A percentile compares a stretch with the other conserved stretches of the same genome.
These are phyloP conservation scores for Candolleomyces aberdarensis DNA, from an alignment of 768 basidiomycete species.

Conservation along the genomic window DNA sequence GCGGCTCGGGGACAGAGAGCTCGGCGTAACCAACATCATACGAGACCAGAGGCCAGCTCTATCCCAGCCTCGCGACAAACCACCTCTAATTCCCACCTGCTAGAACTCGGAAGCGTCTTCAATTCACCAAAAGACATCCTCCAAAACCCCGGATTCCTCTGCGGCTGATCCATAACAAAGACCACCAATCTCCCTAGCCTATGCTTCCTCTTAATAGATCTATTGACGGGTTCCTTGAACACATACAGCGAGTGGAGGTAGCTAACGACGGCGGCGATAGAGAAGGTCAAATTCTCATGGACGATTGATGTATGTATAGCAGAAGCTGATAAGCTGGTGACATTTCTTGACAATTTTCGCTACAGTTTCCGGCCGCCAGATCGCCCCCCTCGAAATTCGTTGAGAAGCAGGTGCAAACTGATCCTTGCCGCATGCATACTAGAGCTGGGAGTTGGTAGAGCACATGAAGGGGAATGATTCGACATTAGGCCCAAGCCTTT, in stretches of 20 bases:
- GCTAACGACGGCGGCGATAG: not conserved
- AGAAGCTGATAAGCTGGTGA: not conserved
- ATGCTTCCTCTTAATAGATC: not conserved
- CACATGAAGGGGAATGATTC: too few species aligned
- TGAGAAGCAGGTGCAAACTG: not conserved
- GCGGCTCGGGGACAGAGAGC: too few species aligned
- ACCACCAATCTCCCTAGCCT: not conserved
- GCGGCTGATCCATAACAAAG: conserved; percentile 4
- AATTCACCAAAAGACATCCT: conserved; percentile 6
- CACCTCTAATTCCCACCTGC: conserved; percentile 2
- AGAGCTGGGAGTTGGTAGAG: too few species aligned
- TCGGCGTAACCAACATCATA: not conserved
- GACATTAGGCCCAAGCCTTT: too few species aligned
- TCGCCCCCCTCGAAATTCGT: conserved; percentile 2
- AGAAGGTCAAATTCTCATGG: not conserved
- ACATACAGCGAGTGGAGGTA: not conserved
- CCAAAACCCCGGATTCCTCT: conserved; percentile 8
- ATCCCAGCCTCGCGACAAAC: not conserved
- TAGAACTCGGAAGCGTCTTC: not conserved
- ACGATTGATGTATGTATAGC: conserved; percentile 7
- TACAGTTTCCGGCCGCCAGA: conserved; percentile 5
- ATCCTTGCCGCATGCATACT: too few species aligned
- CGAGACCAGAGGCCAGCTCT: not conserved
- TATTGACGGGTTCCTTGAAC: conserved; percentile 2
- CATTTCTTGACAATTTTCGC: conserved; percentile 6